Evolutionary conservation across 768 basidiomycete genomes (phyloP).

Genomic region (Boletus rubescentipes): DNA sequence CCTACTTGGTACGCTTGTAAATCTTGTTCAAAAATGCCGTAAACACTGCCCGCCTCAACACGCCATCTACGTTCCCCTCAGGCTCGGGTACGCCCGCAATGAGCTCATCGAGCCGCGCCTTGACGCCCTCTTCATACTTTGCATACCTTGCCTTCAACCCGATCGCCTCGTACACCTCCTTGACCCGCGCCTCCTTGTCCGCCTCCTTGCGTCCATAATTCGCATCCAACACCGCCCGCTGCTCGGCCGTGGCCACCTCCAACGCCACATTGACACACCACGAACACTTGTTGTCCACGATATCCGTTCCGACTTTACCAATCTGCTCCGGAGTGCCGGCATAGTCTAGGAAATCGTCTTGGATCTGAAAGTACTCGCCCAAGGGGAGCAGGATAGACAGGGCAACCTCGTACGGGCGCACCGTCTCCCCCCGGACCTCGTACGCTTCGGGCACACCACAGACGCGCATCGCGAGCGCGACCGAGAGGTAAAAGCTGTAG

Average conservation of each 20-base stretch:
- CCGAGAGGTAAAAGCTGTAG: constrained; percentile 98
- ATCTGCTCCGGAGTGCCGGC: constrained; percentile 87
- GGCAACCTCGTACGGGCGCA: constrained; percentile 69
- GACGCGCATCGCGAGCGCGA: constrained; percentile 90
- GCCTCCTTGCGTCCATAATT: constrained; percentile 62
- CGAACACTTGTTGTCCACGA: constrained; percentile 97
- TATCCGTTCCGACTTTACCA: constrained; percentile 97
- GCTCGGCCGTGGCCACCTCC: constrained; percentile 49
- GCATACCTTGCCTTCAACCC: constrained; percentile 65
- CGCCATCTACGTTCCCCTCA: constrained; percentile 35
- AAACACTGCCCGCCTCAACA: constrained; percentile 70
- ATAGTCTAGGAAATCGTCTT: constrained; percentile 97
- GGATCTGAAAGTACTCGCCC: constrained; percentile 98
- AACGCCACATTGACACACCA: constrained; percentile 95
- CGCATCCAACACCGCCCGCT: constrained; percentile 58
- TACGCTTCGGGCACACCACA: constrained; percentile 58
- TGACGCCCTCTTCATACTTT: constrained; percentile 76
- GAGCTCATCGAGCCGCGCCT: constrained; percentile 60
- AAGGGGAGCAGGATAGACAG: constrained; percentile 83
- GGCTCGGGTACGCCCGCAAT: constrained; percentile 75
- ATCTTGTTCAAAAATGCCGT: constrained; percentile 88
- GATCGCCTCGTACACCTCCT: constrained; percentile 69
- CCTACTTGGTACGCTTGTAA: constrained; percentile 57
- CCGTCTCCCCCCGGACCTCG: constrained; percentile 37
- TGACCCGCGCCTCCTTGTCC: constrained; percentile 54